phyloP scores from a whole-genome alignment of 1,139 yeast genomes.

The Scheffersomyces cryptocercus region DNA sequence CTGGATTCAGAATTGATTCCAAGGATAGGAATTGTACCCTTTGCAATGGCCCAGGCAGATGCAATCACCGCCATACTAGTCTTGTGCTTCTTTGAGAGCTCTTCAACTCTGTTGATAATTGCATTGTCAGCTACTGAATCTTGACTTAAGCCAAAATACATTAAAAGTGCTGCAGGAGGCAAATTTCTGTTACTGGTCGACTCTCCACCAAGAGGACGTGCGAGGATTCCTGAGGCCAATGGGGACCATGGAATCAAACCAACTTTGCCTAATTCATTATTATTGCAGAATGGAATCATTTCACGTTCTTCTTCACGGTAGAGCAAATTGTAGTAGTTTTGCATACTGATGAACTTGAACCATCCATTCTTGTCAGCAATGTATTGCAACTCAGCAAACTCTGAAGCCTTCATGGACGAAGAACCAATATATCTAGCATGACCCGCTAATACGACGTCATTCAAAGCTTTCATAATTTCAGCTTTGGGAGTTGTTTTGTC shows the following conservation, averaged over 20 bases:
- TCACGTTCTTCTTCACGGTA: slow-evolving; percentile 64
- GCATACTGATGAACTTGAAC: slow-evolving; percentile 59
- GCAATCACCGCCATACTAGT: slow-evolving; percentile 56
- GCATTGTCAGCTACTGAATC: slow-evolving; percentile 26
- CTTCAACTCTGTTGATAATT: slow-evolving; percentile 54
- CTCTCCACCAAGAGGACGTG: slow-evolving; percentile 34
- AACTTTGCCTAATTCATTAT: slow-evolving; percentile 35
- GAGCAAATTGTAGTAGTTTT: slow-evolving; percentile 53
- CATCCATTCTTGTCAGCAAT: slow-evolving; percentile 16
- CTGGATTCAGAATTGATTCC: slow-evolving; percentile 53
- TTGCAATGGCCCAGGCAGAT: slow-evolving; percentile 53
- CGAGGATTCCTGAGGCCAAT: slow-evolving; percentile 45
- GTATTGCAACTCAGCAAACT: slow-evolving; percentile 18
- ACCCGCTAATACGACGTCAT: slow-evolving; percentile 16
- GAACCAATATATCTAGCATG: slow-evolving; percentile 18
- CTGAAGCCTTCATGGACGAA: slow-evolving; percentile 16
- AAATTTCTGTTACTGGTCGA: slow-evolving; percentile 19
- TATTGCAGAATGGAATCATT: slow-evolving; percentile 54
- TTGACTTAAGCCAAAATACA: slow-evolving; percentile 8
- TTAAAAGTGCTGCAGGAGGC: slow-evolving; percentile 16
- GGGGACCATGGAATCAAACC: slow-evolving; percentile 57
- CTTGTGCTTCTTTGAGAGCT: slow-evolving; percentile 44
- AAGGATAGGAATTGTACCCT: slow-evolving; percentile 55
- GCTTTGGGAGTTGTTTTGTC: slow-evolving; percentile 12
- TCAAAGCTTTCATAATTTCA: slow-evolving; percentile 19